Base-by-base conservation (phyloP, 257 asterid genomes). In the Cynanchum wilfordii region DNA sequence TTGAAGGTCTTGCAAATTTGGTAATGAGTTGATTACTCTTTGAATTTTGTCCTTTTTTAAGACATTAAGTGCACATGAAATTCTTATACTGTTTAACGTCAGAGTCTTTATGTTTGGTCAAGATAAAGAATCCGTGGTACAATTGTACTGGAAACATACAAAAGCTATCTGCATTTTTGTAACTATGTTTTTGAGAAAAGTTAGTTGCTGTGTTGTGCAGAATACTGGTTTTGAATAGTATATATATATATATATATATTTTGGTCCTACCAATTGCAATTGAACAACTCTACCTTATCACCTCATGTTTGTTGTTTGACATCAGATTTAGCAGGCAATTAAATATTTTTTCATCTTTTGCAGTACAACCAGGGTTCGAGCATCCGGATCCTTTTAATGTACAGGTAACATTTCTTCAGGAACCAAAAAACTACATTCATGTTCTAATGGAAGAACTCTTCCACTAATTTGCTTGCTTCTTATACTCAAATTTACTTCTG, bases 311-410 rank as follows among this genome's bases (percentile, higher is more conserved):
- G 45, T 27, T 30, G 9, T 62, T 62, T 30, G 25, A 30, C 68
- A 30, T 30, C 33, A 30, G 33, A 30, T 30, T 30, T 30, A 30
- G 33, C 33, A 30, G 33, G 33, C 33, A 30, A 30, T 30, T 30
- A 2, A 58, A 30, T 30, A 36, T 63, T 63, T 9, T 63, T 19
- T 63, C 27, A 7, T 16, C 3, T 63, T 82, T 78, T 88, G 91
- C 76, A 90, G 98, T 87, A 92, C 75, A 87, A 81, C 80, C 65
- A 82, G 73, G 95, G 88, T 74, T 82, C 91, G 81, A 86, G 90
- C 84, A 79, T 87, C 77, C 88, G 95, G 79, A 86, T 92, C 82
- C 93, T 92, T 82, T 85, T 87, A 72, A 89, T 83, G 85, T 89
- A 92, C 80, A 92, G 96, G 97, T 89, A 83, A 78, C 30, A 29